Conservation (phyloP, 1,284 basidiomycete species). For the Bondarzewia mesenterica region DNA sequence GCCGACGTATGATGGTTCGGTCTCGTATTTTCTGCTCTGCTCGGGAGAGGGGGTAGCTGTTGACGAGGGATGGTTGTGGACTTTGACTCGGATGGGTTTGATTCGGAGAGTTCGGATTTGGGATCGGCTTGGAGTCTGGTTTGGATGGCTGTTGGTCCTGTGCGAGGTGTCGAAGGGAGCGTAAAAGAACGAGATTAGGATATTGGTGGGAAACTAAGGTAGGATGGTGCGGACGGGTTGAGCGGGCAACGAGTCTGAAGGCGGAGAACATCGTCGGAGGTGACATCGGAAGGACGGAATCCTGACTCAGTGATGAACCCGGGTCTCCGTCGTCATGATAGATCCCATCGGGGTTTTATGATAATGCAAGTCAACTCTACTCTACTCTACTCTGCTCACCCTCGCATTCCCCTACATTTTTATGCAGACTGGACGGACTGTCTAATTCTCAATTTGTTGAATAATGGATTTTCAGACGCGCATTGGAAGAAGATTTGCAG, state of each 20-base stretch:
- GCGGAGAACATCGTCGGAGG: background rate
- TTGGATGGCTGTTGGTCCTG: background rate
- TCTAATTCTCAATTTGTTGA: no score
- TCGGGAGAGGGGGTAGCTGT: constrained; percentile 11
- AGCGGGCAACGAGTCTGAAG: background rate
- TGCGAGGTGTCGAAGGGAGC: background rate
- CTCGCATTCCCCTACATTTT: no score
- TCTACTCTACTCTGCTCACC: no score
- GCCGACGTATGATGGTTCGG: constrained; percentile 57
- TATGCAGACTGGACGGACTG: no score
- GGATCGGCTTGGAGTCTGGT: no score
- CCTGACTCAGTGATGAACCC: no score
- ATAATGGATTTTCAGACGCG: no score
- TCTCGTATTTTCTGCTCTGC: constrained; percentile 58
- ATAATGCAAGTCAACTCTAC: no score
- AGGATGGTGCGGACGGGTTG: background rate
- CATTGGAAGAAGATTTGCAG: no score
- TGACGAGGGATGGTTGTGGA: background rate
- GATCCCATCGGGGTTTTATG: no score
- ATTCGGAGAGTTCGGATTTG: background rate
- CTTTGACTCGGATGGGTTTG: background rate
- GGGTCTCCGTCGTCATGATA: no score
- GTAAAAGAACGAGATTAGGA: background rate
- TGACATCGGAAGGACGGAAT: no score
- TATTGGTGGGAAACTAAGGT: background rate